phyloP scores from a whole-genome alignment of 176 grass and related monocot species.

The Raddia guianensis region DNA sequence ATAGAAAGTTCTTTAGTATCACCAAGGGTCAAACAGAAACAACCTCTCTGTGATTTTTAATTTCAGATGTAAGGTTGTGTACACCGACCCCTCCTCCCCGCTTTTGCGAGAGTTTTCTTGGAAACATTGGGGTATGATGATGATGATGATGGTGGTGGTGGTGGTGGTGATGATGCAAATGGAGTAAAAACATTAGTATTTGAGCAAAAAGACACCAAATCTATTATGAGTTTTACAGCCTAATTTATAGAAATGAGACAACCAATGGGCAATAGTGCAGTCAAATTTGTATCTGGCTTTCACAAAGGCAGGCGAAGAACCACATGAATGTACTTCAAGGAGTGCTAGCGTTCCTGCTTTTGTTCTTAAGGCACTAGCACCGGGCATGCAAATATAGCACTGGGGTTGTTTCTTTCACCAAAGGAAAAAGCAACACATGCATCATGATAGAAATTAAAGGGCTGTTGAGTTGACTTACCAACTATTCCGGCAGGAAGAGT shows the following conservation, averaged over 20 bases:
- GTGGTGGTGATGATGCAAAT: too few relatives aligned
- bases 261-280: background rate
- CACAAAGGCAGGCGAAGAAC: background rate
- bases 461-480: constrained; percentile 45
- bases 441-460: constrained; percentile 1
- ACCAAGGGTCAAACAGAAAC: too few relatives aligned
- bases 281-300: constrained; percentile 1
- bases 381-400: background rate
- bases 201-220: background rate
- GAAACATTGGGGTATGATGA: too few relatives aligned
- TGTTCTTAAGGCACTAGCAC: background rate
- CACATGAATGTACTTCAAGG: constrained; percentile 1
- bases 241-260: background rate
- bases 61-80: too few relatives aligned
- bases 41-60: too few relatives aligned
- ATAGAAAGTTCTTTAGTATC: too few relatives aligned
- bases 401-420: constrained; percentile 7
- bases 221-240: background rate
- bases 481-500: constrained; percentile 73
- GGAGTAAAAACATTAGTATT: background rate
- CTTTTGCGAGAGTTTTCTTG: too few relatives aligned
- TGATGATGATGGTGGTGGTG: too few relatives aligned
- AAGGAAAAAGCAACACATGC: background rate
- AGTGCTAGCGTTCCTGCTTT: background rate
- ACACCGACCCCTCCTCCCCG: too few relatives aligned